These are phyloP conservation scores for Acorus calamus DNA, from an alignment of 106 monocot species.

Conservation along the genomic window DNA sequence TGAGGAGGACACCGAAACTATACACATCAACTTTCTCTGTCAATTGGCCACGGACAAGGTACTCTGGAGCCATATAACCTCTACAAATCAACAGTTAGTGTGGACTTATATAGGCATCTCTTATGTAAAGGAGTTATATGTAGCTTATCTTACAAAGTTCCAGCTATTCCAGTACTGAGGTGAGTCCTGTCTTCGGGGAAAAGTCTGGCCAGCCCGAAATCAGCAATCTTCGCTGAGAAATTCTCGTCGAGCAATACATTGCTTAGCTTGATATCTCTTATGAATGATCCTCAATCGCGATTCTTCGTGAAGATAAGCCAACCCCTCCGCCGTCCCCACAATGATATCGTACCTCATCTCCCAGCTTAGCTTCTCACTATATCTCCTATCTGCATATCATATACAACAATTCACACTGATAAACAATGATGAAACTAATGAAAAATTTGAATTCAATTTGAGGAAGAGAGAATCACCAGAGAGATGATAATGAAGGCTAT, in stretches of 20 bases:
- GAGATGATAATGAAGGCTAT: constrained; percentile 17
- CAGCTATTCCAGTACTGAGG: constrained; percentile 3
- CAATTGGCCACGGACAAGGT: not conserved
- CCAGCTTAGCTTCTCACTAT: constrained; percentile 2
- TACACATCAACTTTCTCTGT: not conserved
- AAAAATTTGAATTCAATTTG: too few relatives aligned
- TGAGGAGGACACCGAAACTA: not conserved
- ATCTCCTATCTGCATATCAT: not conserved
- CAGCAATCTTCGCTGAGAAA: constrained; percentile 6
- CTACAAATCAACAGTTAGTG: not conserved
- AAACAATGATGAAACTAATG: too few relatives aligned
- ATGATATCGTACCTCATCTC: constrained; percentile 6
- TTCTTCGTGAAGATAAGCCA: constrained; percentile 14
- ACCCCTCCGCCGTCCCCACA: constrained; percentile 4
- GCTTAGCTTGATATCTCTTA: constrained; percentile 11
- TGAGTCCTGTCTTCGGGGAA: too few relatives aligned
- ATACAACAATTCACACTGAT: too few relatives aligned
- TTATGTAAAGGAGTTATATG: too few relatives aligned
- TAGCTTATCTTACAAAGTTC: constrained; percentile 1
- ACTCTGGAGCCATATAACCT: constrained; percentile 1
- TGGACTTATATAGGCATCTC: too few relatives aligned
- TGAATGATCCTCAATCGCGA: constrained; percentile 4
- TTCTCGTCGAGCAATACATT: constrained; percentile 7
- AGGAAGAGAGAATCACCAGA: not conserved
- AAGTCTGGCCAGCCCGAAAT: constrained; percentile 6